Evolutionary conservation across 768 basidiomycete genomes (phyloP).

Genomic region (Mrakia blollopis): DNA sequence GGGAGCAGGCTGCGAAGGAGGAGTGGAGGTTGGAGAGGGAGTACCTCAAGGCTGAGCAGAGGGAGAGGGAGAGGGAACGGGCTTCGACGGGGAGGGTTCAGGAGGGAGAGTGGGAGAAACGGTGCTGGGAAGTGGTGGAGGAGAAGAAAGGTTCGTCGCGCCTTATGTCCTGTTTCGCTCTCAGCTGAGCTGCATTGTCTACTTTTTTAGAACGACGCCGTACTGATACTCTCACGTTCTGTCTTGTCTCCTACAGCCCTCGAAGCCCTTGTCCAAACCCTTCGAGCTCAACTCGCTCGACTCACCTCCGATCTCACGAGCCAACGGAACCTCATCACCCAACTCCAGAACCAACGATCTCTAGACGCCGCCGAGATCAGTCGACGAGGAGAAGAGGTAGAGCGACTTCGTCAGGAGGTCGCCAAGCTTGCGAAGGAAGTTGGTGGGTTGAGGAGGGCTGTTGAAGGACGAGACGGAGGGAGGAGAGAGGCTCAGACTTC

Average conservation of each 20-base stretch:
- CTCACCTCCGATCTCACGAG: constrained; percentile 69
- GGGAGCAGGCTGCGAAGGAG: constrained; percentile 56
- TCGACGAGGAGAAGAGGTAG: constrained; percentile 53
- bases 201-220: too few species aligned
- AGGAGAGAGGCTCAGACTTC: constrained; percentile 39
- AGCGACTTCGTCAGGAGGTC: constrained; percentile 65
- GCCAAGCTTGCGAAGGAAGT: constrained; percentile 79
- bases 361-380: constrained; percentile 24
- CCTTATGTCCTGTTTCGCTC: not conserved
- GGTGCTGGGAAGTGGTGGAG: constrained; percentile 72
- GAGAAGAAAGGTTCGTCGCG: constrained; percentile 73
- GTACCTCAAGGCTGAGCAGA: constrained; percentile 48
- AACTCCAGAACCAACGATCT: constrained; percentile 34
- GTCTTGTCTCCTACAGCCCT: constrained; percentile 53
- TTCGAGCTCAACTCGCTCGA: constrained; percentile 68
- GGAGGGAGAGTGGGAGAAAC: constrained; percentile 41
- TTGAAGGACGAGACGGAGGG: constrained; percentile 64
- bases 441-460: constrained; percentile 74
- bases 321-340: constrained; percentile 61
- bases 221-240: not conserved
- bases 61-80: constrained; percentile 44
- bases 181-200: not conserved
- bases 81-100: constrained; percentile 47
- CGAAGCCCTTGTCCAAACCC: constrained; percentile 67
- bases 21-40: constrained; percentile 59